A percentile compares a stretch with the other conserved stretches of the same genome.
Conservation (phyloP, 108 stramenopile species). For the Stephanodiscus minutulus region DNA sequence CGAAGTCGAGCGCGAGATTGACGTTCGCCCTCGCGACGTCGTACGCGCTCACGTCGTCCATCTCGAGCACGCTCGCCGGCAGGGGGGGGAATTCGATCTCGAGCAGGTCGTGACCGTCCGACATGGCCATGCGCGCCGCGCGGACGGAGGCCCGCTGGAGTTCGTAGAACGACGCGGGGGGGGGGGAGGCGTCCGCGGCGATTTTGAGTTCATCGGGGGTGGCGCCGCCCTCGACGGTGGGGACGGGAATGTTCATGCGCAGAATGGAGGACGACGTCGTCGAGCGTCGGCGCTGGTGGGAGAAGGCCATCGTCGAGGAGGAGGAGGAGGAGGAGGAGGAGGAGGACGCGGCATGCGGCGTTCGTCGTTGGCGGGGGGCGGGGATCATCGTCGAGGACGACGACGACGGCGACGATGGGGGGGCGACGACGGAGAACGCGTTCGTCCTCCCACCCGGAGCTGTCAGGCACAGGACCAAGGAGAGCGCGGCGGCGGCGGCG, state of each 20-base stretch:
- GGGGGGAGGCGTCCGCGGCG: conserved; percentile 58
- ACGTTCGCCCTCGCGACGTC: conserved; percentile 92
- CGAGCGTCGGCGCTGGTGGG: background rate
- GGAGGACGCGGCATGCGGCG: background rate
- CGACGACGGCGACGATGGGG: too few relatives aligned
- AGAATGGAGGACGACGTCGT: background rate
- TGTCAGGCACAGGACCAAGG: too few relatives aligned
- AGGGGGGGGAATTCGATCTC: conserved; percentile 94
- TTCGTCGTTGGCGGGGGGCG: background rate
- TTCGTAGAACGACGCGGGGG: conserved; percentile 76
- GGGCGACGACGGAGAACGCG: too few relatives aligned
- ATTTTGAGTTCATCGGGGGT: conserved; percentile 54
- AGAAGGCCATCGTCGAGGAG: conserved; percentile 1
- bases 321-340: conserved; percentile 3
- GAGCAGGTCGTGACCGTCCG: conserved; percentile 80
- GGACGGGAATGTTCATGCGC: conserved; percentile 42
- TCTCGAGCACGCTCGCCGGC: conserved; percentile 87
- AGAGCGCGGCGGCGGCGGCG: too few relatives aligned
- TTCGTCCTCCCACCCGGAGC: too few relatives aligned
- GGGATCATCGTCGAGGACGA: too few relatives aligned
- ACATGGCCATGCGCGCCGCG: conserved; percentile 64
- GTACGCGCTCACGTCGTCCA: conserved; percentile 91
- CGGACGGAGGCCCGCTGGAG: conserved; percentile 72
- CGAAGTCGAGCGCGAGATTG: conserved; percentile 88
- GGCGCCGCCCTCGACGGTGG: conserved; percentile 42